Evolutionary conservation across 352 stramenopile genomes (phyloP), one percentile per base, ranked within the genome.

Genomic region (Peronospora farinosa): DNA sequence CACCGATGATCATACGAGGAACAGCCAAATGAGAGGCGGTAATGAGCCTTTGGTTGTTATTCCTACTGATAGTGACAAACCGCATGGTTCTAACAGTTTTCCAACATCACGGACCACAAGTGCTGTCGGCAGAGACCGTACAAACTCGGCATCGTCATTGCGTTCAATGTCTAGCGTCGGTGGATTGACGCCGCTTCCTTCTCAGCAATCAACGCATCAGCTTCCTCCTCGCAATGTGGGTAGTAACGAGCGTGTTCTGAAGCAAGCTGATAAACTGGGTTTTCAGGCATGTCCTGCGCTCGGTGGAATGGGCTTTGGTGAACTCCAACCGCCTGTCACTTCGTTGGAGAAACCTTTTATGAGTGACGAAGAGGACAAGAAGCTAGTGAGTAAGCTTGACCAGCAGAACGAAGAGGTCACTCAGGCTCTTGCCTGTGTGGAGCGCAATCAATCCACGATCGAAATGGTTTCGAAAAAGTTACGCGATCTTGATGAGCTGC

Each of bases 401-500:
- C 56, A 83, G 35, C 64, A 69, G 19, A 91, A 87, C 46, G 60
- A 80, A 10, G 44, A 63, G 41, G 43, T 87, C 40, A 43, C 65
- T 10, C 49, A 76, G 11, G 40, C 61, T 27, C 44, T 91, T 12
- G 43, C 65, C 12, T 47, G 51, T 49, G 62, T 88, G n/a, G 72
- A 86, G 50, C 62, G 62, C 47, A 88, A 86, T 38, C 80, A 89
- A 63, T 62, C 58, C 11, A 48, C 70, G 6, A 74, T 91, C 32
- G 76, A 86, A 51, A 54, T 66, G 27, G 58, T 91, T 27, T 70
- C 71, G 1, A 66, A 84, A 21, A 85, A 86, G 36, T 42, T 91
- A 28, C 73, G 68, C 13, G 74, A 85, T 52, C 55, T 91, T 15
- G 78, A 91, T 45, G 78, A 88, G 51, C 53, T 89, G 23, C 80